Percentiles rank a stretch among this genome's conserved stretches.
Evolutionary conservation across 2,329 filamentous ascomycete species (phyloP).

Genomic region (Ceratocystis eucalypticola): DNA sequence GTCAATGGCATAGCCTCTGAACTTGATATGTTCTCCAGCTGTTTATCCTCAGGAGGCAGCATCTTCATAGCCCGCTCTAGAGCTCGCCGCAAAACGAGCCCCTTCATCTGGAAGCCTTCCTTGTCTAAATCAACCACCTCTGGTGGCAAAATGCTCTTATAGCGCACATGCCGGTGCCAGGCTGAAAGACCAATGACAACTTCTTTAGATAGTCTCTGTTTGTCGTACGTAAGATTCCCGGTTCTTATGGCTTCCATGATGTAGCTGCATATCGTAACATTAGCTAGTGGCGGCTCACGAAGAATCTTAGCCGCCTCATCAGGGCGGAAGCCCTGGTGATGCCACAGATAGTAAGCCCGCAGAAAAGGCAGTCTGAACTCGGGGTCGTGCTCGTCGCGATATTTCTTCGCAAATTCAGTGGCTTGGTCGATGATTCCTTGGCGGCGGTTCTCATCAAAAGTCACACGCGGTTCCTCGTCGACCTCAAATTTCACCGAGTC

Average conservation of each 20-base stretch:
- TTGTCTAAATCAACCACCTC: constrained; percentile 9
- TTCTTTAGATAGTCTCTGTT: constrained; percentile 32
- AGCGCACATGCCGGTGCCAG: constrained; percentile 16
- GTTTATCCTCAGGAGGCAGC: constrained; percentile 9
- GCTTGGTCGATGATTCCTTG: constrained; percentile 3
- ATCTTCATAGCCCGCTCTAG: constrained; percentile 11
- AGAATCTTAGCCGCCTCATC: constrained; percentile 40
- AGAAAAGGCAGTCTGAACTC: constrained; percentile 27
- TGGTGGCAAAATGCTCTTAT: constrained; percentile 14
- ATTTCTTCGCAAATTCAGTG: background rate
- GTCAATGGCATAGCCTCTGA: background rate
- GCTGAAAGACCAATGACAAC: constrained; percentile 27
- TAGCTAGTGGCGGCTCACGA: constrained; percentile 46
- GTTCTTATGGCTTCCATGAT: constrained; percentile 42
- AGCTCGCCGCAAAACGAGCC: constrained; percentile 8
- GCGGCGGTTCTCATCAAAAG: constrained; percentile 1
- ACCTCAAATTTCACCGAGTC: constrained; percentile 24
- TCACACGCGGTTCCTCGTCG: constrained; percentile 15
- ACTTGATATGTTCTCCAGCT: background rate
- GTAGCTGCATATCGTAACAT: constrained; percentile 43
- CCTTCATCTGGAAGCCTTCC: constrained; percentile 11
- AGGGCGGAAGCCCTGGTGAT: constrained; percentile 38
- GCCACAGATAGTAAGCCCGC: constrained; percentile 53
- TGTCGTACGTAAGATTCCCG: constrained; percentile 39
- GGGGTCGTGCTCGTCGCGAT: background rate